phyloP scores from a whole-genome alignment of 78 protist species.

The Capsaspora owczarzaki region DNA sequence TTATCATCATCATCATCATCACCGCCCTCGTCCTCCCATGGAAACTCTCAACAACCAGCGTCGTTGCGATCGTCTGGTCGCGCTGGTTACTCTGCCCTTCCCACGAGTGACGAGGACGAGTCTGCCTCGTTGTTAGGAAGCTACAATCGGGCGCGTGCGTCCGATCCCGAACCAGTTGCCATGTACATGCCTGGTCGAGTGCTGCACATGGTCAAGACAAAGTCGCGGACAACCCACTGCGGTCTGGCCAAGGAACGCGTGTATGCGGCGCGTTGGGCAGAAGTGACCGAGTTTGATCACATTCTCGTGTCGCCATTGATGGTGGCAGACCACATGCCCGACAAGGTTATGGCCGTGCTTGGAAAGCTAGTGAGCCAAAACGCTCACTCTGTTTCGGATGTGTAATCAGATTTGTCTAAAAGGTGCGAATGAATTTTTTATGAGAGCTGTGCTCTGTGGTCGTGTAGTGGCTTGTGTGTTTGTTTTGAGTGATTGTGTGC shows the following conservation, averaged over 20 bases:
- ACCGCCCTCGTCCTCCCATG: too few species aligned
- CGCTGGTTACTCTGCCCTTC: too few species aligned
- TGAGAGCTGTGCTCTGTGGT: background rate
- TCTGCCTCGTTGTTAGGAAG: too few species aligned
- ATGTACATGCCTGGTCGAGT: background rate
- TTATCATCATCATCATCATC: too few species aligned
- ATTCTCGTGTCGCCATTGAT: background rate
- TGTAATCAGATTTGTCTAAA: too few species aligned
- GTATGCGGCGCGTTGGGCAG: background rate
- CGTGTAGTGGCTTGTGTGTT: background rate
- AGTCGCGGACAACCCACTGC: background rate
- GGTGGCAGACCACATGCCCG: background rate
- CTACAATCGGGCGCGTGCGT: too few species aligned
- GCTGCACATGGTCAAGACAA: constrained; percentile 2
- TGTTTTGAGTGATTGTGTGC: background rate
- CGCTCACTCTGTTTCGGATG: too few species aligned
- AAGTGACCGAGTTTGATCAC: background rate
- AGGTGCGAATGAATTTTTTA: background rate
- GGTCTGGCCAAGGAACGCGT: background rate
- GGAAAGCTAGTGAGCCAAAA: background rate
- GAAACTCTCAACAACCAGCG: too few species aligned
- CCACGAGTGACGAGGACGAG: too few species aligned
- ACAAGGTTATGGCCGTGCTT: background rate
- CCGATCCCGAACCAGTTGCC: background rate
- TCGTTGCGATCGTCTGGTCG: too few species aligned